Percentiles rank a stretch among this genome's conserved stretches.
phyloP scores from a whole-genome alignment of 768 basidiomycete genomes.

The Amanita brunnescens region DNA sequence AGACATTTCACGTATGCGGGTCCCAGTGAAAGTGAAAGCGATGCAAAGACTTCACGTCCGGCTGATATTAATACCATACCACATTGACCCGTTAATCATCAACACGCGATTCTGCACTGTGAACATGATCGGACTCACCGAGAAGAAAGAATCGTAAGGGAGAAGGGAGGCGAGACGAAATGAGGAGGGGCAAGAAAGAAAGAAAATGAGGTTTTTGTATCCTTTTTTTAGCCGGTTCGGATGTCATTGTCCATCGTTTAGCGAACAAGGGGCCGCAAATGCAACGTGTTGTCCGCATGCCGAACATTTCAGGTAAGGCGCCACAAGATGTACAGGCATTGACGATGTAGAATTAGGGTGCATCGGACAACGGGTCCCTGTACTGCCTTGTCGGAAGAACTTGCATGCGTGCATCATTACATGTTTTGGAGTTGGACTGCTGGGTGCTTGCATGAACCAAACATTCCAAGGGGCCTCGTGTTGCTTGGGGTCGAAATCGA shows the following conservation, averaged over 20 bases:
- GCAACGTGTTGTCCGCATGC: not conserved
- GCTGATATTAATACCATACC: not conserved
- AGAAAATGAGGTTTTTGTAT: not conserved
- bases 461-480: too few relatives aligned
- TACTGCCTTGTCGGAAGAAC: not conserved
- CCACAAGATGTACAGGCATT: not conserved
- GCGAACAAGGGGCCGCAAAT: not conserved
- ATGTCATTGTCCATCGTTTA: not conserved
- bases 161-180: not conserved
- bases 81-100: not conserved
- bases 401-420: too few relatives aligned
- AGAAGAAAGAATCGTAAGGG: not conserved
- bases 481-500: not conserved
- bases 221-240: not conserved
- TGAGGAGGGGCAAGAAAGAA: not conserved
- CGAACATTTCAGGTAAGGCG: not conserved
- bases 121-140: not conserved
- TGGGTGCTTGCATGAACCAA: too few relatives aligned
- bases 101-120: not conserved
- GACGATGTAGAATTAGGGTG: not conserved
- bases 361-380: not conserved
- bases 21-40: not conserved
- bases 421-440: too few relatives aligned
- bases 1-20: not conserved
- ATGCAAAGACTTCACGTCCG: constrained; percentile 1